A percentile compares a stretch with the other conserved stretches of the same genome.
phyloP scores from a whole-genome alignment of 2,329 filamentous ascomycete species.

The Colletotrichum limetticola region DNA sequence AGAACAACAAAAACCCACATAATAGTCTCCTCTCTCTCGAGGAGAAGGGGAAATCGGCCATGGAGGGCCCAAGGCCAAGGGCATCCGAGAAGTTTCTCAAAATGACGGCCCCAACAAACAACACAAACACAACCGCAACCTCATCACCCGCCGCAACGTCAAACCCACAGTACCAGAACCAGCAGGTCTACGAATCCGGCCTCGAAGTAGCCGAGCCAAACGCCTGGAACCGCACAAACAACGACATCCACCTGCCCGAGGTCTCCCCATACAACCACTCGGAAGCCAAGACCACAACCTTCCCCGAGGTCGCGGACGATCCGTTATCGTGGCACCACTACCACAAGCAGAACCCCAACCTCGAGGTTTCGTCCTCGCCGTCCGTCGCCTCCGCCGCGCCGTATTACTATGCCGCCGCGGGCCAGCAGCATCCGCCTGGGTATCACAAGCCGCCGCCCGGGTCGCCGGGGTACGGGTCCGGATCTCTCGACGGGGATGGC shows the following conservation, averaged over 20 bases:
- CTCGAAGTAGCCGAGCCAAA: conserved; percentile 22
- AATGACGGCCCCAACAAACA: conserved; percentile 1
- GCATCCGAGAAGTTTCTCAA: background rate
- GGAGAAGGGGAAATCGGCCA: background rate
- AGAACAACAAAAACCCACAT: background rate
- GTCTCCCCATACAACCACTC: conserved; percentile 4
- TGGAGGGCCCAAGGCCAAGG: background rate
- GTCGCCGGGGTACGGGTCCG: background rate
- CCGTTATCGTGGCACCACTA: conserved; percentile 10
- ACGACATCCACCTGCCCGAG: conserved; percentile 22
- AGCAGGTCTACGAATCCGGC: conserved; percentile 22
- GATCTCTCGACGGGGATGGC: conserved; percentile 5
- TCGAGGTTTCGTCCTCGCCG: conserved; percentile 6
- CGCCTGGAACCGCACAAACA: conserved; percentile 13
- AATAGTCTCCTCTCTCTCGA: no score
- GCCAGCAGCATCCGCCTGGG: conserved; percentile 15
- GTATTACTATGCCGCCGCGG: background rate
- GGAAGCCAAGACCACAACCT: conserved; percentile 16
- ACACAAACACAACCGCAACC: background rate
- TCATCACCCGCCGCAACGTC: background rate
- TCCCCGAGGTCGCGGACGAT: conserved; percentile 21
- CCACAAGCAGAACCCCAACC: conserved; percentile 19
- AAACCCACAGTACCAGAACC: background rate
- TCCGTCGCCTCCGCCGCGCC: background rate
- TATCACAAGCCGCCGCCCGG: conserved; percentile 15